Base-by-base conservation (phyloP, 139 green algal genomes). In the Tetradesmus obliquus region DNA sequence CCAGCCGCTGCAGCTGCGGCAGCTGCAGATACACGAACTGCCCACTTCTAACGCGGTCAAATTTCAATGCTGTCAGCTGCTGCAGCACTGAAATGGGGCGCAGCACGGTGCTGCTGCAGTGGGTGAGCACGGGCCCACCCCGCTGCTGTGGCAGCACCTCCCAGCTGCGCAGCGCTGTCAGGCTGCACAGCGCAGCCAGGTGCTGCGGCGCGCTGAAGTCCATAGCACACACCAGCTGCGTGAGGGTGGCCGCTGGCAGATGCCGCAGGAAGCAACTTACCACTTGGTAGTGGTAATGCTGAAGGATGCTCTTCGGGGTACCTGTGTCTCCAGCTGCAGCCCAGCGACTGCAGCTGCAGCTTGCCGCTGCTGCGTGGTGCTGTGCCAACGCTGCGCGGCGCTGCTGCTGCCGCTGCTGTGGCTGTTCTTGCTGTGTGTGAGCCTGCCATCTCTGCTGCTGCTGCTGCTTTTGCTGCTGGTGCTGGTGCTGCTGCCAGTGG, bases 221-320 rank as follows among this genome's bases (percentile, higher is more conserved):
- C 60, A 10, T 10, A 13, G 10, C 12, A 13, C 60, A 72, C 55
- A 89, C 10, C 60, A 89, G 84, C 2, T 58, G 58, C 13, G 84
- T 89, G 55, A 89, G 55, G 60, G 79, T 89, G 15, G 71, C 45
- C 1, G 60, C 80, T 8, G 84, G 84, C 84, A 89, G 66, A 57
- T 80, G 5, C 84, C 79, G 60, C 84, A 57, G 60, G 60, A 45
- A 45, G 32, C 32, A 45, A 45, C 32, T n/a, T n/a, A n/a, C n/a
- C n/a, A n/a, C n/a, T 45, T 45, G 32, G 32, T 45, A 45, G 32
- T 45, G 32, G 32, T 45, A 45, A 45, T 45, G 32, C 32, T 45
- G 32, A 45, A 45, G 32, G 32, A 45, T 45, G 32, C 32, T 45
- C 32, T 45, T 45, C 32, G 32, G 32, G 32, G 32, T 45, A 45